Percentiles rank a stretch among this genome's conserved stretches.
phyloP scores from a whole-genome alignment of 495 filamentous ascomycete genomes.

The Platismatia glauca region DNA sequence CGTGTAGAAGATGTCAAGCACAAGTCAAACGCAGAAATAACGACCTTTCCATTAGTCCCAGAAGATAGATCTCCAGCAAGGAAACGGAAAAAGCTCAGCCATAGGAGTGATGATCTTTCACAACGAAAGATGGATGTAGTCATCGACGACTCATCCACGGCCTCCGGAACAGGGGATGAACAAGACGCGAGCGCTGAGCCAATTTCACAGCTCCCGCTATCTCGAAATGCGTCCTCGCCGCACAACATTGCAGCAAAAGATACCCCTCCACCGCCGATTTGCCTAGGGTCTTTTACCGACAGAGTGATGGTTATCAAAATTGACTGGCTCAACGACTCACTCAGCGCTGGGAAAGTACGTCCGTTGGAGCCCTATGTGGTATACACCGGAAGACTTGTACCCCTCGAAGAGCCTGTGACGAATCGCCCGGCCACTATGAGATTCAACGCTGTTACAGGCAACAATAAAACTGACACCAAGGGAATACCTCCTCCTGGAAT shows the following conservation, averaged over 20 bases:
- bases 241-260: background rate
- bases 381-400: slow-evolving; percentile 46
- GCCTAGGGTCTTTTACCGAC: slow-evolving; percentile 19
- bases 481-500: slow-evolving; percentile 28
- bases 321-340: slow-evolving; percentile 62
- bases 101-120: background rate
- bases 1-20: slow-evolving; percentile 48
- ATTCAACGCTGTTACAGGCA: slow-evolving; percentile 9
- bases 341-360: slow-evolving; percentile 43
- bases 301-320: slow-evolving; percentile 62
- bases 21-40: background rate
- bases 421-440: background rate
- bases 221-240: slow-evolving; percentile 2
- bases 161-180: slow-evolving; percentile 13
- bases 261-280: background rate
- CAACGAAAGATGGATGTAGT: background rate
- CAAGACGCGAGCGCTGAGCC: slow-evolving; percentile 5
- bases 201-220: slow-evolving; percentile 17
- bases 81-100: slow-evolving; percentile 32
- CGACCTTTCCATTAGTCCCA: slow-evolving; percentile 3
- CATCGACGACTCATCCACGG: slow-evolving; percentile 6
- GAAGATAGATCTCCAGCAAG: slow-evolving; percentile 18
- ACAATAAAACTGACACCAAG: slow-evolving; percentile 3
- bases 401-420: slow-evolving; percentile 19
- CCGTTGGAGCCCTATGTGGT: slow-evolving; percentile 55